Evolutionary conservation across 2,329 filamentous ascomycete species (phyloP).

Genomic region (Emergomyces africanus): DNA sequence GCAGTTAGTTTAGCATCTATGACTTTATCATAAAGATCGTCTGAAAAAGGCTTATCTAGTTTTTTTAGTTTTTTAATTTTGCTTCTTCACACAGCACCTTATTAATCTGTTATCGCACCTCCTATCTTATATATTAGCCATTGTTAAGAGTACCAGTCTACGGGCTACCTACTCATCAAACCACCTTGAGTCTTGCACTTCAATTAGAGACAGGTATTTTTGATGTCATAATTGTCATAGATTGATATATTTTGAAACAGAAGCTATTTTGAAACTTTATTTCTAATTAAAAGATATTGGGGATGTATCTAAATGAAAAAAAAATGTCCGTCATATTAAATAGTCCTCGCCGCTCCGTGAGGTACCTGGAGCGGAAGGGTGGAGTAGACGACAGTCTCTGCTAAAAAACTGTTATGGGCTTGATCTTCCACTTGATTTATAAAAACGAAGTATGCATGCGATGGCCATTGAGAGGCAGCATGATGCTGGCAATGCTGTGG

Average conservation of each 20-base stretch:
- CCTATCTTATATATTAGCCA: neutral
- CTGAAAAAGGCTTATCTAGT: no score
- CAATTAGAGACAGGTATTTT: neutral
- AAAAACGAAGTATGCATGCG: conserved; percentile 27
- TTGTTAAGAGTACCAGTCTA: neutral
- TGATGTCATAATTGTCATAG: neutral
- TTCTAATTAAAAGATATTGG: neutral
- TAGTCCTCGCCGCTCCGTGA: conserved; percentile 31
- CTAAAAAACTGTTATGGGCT: conserved; percentile 36
- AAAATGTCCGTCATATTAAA: conserved; percentile 33
- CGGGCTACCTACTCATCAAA: neutral
- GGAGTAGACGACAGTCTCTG: conserved; percentile 37
- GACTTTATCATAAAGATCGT: no score
- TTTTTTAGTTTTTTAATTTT: no score
- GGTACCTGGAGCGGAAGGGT: conserved; percentile 30
- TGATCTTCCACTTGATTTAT: conserved; percentile 29
- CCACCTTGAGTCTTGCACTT: neutral
- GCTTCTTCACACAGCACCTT: neutral
- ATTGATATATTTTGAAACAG: neutral
- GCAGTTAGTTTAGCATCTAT: neutral
- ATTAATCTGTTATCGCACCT: neutral
- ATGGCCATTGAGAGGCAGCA: conserved; percentile 21
- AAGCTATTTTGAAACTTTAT: neutral
- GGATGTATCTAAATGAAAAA: neutral
- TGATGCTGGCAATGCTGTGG: conserved; percentile 28